Conservation (phyloP, 352 stramenopile genomes). For the Proteromonas lacertae region DNA sequence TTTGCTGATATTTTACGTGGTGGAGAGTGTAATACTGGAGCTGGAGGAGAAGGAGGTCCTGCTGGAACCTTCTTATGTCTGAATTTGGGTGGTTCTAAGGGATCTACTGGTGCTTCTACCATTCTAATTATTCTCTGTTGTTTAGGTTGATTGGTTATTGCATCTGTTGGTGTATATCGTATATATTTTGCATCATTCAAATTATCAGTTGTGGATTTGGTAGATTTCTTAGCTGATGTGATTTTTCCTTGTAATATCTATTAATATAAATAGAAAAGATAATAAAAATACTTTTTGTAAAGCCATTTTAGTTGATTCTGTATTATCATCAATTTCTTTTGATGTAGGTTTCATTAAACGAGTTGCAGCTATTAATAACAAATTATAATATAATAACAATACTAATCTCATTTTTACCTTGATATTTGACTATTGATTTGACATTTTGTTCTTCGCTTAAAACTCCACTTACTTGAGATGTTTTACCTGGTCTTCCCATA, state of each 20-base stretch:
- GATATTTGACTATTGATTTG: no score
- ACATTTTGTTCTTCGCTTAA: no score
- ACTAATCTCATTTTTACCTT: no score
- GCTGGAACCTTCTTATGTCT: conserved; percentile 67
- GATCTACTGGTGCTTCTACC: conserved; percentile 74
- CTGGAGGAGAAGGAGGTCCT: conserved; percentile 15
- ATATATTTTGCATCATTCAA: conserved; percentile 32
- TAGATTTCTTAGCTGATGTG: not conserved
- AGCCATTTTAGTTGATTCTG: no score
- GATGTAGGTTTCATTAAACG: no score
- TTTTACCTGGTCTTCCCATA: conserved; percentile 33
- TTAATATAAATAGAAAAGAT: no score
- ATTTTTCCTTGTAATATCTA: conserved; percentile 5
- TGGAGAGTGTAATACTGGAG: conserved; percentile 58
- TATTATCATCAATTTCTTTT: no score
- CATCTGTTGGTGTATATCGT: conserved; percentile 46
- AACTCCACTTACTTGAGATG: no score
- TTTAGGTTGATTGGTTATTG: conserved; percentile 45
- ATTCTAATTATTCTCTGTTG: conserved; percentile 89
- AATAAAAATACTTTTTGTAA: no score
- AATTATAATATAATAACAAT: no score
- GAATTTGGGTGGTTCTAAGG: conserved; percentile 94
- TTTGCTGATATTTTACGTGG: conserved; percentile 40
- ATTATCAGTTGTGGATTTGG: conserved; percentile 3
- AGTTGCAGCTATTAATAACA: no score